Base-by-base conservation (phyloP, 306 rosid species). In the Glycyrrhiza uralensis region DNA sequence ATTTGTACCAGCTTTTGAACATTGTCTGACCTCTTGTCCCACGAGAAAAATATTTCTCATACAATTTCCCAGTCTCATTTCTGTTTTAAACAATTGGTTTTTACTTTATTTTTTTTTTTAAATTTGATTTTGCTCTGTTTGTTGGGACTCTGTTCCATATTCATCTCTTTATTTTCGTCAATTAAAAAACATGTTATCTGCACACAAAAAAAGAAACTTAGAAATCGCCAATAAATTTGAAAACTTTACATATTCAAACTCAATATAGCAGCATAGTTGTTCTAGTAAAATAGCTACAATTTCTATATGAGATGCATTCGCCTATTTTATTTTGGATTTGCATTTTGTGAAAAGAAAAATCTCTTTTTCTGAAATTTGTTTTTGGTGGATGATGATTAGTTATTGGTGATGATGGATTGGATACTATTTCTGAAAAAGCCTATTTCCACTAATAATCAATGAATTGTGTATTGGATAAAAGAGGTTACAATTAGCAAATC, bases 241-340 rank as follows among this genome's bases (percentile, higher is more conserved):
- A 5, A 45, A 36, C 6, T 51, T 38, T 17, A 11, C 30, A 44
- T 33, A 52, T 69, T 66, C 13, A 49, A 66, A 45, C 22, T 29
- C 41, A 72, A 74, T 4, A 44, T 70, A 14, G 44, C 60, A 61
- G 54, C 52, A 32, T 15, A 1, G 49, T 69, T 60, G 7, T n/a
- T n/a, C n/a, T n/a, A n/a, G n/a, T n/a, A n/a, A n/a, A n/a, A n/a
- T n/a, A n/a, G n/a, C n/a, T n/a, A n/a, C n/a, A n/a, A n/a, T n/a
- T n/a, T n/a, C n/a, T n/a, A n/a, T n/a, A n/a, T 19, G 52, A 71
- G 78, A 55, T 74, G 72, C 49, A 67, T 59, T 49, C 60, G 41
- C 26, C 35, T 59, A 36, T 13, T 12, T 41, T 77, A 30, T 64
- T 77, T 52, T n/a, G n/a, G n/a, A n/a, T n/a, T n/a, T n/a, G n/a